Base-by-base conservation (phyloP, 2,329 filamentous ascomycete species). In the Verticillium isaacii region DNA sequence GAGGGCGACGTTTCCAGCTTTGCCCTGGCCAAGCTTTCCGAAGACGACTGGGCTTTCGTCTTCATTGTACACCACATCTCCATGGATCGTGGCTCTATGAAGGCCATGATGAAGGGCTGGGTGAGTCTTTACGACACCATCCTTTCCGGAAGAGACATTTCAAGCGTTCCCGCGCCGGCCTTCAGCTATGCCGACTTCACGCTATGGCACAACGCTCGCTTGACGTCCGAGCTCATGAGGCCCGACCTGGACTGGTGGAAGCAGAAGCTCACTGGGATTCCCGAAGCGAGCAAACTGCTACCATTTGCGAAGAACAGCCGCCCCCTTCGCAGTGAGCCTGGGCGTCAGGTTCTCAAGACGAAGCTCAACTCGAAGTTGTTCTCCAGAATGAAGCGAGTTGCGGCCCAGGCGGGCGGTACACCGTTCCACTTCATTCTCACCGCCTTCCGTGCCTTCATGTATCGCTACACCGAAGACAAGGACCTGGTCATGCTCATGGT, bases 381-480 rank as follows among this genome's bases (percentile, higher is more conserved):
- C 32, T 63, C 61, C 32, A 65, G 68, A 39, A 68, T 70, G 67
- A 70, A 69, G 62, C 66, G 68, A 37, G 64, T 70, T n/a, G 62
- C 65, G 11, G 60, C 67, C 19, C 65, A 66, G 50, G 60, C 65
- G 23, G 62, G 60, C 52, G 67, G 64, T 6, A 70, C 68, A 0
- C 67, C 68, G 2, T 68, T 67, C 60, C 68, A 70, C 63, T 70
- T 70, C 37, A 58, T 70, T n/a, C 52, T 69, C 36, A 67, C 68
- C 8, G 67, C 68, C 32, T 68, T 69, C 59, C 64, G 68, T 25
- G 65, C 66, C n/a, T 69, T 69, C 60, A 57, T 69, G 54, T 68
- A 66, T 55, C 62, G 68, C 3, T 68, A 69, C 61, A 67, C 66
- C 3, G 63, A 68, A 36, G 66, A 69, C 57, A 66, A 69, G 64